phyloP scores from a whole-genome alignment of 345 rosid genomes.

The Hirschfeldia incana region DNA sequence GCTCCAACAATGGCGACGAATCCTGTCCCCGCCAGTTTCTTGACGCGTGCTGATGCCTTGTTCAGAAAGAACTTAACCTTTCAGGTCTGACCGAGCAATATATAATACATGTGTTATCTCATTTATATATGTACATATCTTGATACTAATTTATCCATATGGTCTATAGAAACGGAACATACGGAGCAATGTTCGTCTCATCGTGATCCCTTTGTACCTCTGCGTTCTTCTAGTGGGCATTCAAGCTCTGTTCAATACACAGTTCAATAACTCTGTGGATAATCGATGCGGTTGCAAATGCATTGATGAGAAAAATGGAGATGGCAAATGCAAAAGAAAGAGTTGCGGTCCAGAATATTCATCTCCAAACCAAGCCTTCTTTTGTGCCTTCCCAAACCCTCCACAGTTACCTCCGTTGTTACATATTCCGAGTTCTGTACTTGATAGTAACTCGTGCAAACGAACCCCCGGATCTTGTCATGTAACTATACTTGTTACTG shows the following conservation, averaged over 20 bases:
- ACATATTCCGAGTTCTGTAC: constrained; percentile 53
- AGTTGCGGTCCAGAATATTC: constrained; percentile 71
- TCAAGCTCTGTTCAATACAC: constrained; percentile 50
- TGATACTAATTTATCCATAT: not conserved
- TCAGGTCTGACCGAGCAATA: not conserved
- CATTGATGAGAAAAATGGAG: constrained; percentile 33
- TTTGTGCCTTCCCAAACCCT: constrained; percentile 61
- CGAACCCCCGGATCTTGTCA: constrained; percentile 60
- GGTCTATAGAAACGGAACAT: constrained; percentile 66
- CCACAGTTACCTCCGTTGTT: constrained; percentile 73
- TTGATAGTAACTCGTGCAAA: constrained; percentile 61
- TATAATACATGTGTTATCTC: too few species aligned
- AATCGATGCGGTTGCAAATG: constrained; percentile 64
- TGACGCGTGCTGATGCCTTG: not conserved
- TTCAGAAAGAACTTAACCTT: not conserved
- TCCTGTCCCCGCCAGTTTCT: constrained; percentile 8
- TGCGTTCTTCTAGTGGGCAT: constrained; percentile 57
- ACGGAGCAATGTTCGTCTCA: constrained; percentile 64
- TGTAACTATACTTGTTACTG: constrained; percentile 64
- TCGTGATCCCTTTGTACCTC: constrained; percentile 65
- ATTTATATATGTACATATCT: not conserved
- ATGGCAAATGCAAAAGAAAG: constrained; percentile 46
- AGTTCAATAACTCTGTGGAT: constrained; percentile 31
- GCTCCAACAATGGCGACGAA: not conserved
- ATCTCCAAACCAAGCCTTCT: constrained; percentile 41